These are phyloP conservation scores for Candida chauliodis DNA, from an alignment of 805 yeast species.

Conservation along the genomic window DNA sequence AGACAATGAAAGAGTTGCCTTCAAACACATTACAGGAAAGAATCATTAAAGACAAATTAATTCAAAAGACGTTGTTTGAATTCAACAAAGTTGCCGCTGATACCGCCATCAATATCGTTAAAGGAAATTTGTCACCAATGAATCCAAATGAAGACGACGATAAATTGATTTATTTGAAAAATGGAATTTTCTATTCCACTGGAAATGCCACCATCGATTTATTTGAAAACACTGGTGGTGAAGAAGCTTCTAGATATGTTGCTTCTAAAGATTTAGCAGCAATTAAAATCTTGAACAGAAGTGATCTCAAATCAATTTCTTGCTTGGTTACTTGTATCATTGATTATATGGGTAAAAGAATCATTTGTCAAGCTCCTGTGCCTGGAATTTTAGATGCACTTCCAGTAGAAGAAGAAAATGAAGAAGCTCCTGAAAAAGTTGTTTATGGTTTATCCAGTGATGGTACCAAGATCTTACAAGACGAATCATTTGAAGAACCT, in stretches of 20 bases:
- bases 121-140: constrained; percentile 72
- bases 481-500: constrained; percentile 50
- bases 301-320: constrained; percentile 60
- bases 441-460: constrained; percentile 75
- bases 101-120: constrained; percentile 74
- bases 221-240: constrained; percentile 68
- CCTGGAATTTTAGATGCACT: constrained; percentile 71
- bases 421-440: constrained; percentile 46
- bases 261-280: constrained; percentile 76
- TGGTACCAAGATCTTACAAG: constrained; percentile 45
- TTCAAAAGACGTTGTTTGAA: constrained; percentile 68
- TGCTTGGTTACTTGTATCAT: constrained; percentile 80
- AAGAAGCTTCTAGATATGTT: constrained; percentile 80
- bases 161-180: constrained; percentile 67
- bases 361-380: constrained; percentile 91
- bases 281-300: constrained; percentile 61
- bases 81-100: constrained; percentile 72
- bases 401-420: constrained; percentile 39
- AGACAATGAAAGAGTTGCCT: constrained; percentile 73
- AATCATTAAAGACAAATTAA: constrained; percentile 68
- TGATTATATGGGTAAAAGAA: constrained; percentile 85
- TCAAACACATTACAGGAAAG: constrained; percentile 57
- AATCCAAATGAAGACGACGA: constrained; percentile 69
- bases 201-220: constrained; percentile 64
- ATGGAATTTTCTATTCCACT: constrained; percentile 82